Percentiles rank a stretch among this genome's conserved stretches.
Evolutionary conservation across 2,329 filamentous ascomycete genomes (phyloP).

Genomic region (Neopestalotiopsis sp.): DNA sequence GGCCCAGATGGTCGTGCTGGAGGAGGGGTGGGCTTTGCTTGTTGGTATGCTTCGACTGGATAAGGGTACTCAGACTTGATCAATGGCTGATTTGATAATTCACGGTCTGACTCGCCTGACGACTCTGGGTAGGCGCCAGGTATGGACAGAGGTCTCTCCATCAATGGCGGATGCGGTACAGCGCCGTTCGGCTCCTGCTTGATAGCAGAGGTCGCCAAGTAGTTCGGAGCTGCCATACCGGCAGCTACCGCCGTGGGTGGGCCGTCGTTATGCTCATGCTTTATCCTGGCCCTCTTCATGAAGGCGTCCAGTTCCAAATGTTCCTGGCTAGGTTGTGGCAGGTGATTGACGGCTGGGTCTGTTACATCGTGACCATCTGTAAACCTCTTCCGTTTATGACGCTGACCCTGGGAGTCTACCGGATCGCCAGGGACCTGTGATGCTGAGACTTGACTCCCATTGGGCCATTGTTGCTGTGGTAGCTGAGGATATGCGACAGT

Average conservation of each 20-base stretch:
- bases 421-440: not conserved
- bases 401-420: not conserved
- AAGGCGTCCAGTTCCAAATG: too few relatives aligned
- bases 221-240: not conserved
- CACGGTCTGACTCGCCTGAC: not conserved
- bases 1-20: not conserved
- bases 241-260: not conserved
- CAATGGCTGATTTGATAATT: not conserved
- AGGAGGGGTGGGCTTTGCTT: not conserved
- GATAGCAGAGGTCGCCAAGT: not conserved
- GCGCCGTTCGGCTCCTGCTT: not conserved
- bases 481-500: not conserved
- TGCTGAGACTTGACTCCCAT: not conserved
- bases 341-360: not conserved
- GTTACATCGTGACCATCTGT: not conserved
- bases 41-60: not conserved
- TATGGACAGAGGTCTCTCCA: not conserved
- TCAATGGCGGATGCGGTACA: not conserved
- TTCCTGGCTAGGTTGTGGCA: too few relatives aligned
- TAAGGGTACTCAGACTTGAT: not conserved
- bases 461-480: not conserved
- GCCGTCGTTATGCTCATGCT: too few relatives aligned
- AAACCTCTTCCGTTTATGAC: not conserved
- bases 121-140: conserved; percentile 2
- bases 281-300: too few relatives aligned